These are phyloP conservation scores for Lactarius deliciosus DNA, from an alignment of 768 basidiomycete species.

Conservation along the genomic window DNA sequence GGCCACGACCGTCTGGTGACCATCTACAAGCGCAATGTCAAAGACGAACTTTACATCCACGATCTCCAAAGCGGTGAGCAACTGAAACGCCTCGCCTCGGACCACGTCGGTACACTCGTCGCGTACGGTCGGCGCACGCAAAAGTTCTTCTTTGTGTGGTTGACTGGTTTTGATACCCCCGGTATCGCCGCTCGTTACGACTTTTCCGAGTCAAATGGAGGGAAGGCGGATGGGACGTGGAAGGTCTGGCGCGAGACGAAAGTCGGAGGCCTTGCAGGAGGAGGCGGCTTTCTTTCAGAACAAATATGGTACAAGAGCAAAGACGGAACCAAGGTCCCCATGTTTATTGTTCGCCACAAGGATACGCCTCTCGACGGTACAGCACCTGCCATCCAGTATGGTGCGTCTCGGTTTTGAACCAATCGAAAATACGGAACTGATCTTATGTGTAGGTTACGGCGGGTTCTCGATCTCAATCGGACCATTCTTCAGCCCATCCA, in stretches of 20 bases:
- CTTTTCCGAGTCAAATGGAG: slow-evolving; percentile 39
- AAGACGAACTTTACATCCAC: slow-evolving; percentile 77
- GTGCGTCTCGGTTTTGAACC: slow-evolving; percentile 37
- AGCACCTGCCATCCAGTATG: slow-evolving; percentile 76
- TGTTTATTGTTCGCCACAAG: slow-evolving; percentile 82
- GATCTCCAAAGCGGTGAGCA: slow-evolving; percentile 49
- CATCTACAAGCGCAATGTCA: slow-evolving; percentile 75
- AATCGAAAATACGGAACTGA: neutral
- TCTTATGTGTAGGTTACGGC: slow-evolving; percentile 59
- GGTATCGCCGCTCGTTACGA: slow-evolving; percentile 64
- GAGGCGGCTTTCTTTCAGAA: slow-evolving; percentile 65
- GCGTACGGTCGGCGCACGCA: slow-evolving; percentile 53
- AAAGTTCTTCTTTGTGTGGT: slow-evolving; percentile 59
- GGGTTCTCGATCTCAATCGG: slow-evolving; percentile 72
- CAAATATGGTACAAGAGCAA: slow-evolving; percentile 81
- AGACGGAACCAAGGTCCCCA: slow-evolving; percentile 78
- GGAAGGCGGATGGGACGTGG: slow-evolving; percentile 51
- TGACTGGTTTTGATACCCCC: slow-evolving; percentile 72
- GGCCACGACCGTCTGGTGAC: slow-evolving; percentile 57
- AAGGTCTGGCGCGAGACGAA: slow-evolving; percentile 55
- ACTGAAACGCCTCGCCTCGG: slow-evolving; percentile 55
- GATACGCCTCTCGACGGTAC: slow-evolving; percentile 68
- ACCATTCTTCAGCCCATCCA: slow-evolving; percentile 68
- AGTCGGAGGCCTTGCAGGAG: slow-evolving; percentile 55
- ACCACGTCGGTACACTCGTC: slow-evolving; percentile 65